Evolutionary conservation across 176 grass and related monocot genomes (phyloP).

Genomic region (Lolium perenne): DNA sequence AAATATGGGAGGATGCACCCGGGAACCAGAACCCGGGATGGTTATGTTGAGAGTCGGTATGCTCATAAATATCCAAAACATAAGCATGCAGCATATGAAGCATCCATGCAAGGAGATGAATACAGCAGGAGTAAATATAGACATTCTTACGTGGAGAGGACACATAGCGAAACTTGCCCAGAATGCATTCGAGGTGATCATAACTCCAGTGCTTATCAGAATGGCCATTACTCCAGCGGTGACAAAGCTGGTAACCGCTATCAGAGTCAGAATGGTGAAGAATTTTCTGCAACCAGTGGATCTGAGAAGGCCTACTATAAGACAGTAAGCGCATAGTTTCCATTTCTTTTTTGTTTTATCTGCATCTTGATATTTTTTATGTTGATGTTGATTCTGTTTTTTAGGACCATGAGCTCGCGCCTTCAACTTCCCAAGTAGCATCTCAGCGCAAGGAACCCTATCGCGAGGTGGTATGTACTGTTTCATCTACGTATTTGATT

Average conservation of each 20-base stretch:
- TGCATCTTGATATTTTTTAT: neutral
- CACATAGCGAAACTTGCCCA: conserved; percentile 38
- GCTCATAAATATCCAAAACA: conserved; percentile 44
- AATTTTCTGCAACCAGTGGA: conserved; percentile 45
- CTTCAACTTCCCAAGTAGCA: conserved; percentile 57
- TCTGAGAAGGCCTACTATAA: conserved; percentile 52
- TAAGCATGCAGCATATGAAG: conserved; percentile 41
- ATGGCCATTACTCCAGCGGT: conserved; percentile 20
- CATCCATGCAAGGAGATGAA: conserved; percentile 46
- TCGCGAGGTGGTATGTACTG: conserved; percentile 21
- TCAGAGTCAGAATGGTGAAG: conserved; percentile 36
- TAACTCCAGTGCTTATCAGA: conserved; percentile 33
- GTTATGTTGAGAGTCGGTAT: conserved; percentile 44
- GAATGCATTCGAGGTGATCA: conserved; percentile 43
- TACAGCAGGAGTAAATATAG: conserved; percentile 53
- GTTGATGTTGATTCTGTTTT: neutral
- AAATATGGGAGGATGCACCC: conserved; percentile 45
- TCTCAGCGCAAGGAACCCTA: conserved; percentile 47
- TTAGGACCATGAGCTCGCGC: conserved; percentile 42
- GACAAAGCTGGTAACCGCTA: conserved; percentile 14
- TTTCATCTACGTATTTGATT: conserved; percentile 7
- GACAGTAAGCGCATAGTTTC: conserved; percentile 41
- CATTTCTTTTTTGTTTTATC: neutral
- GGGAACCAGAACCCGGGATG: conserved; percentile 39
- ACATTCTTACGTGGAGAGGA: conserved; percentile 43